Evolutionary conservation across 495 filamentous ascomycete genomes (phyloP), one percentile per base, ranked within the genome.

Genomic region (Aspergillus cavernicola): DNA sequence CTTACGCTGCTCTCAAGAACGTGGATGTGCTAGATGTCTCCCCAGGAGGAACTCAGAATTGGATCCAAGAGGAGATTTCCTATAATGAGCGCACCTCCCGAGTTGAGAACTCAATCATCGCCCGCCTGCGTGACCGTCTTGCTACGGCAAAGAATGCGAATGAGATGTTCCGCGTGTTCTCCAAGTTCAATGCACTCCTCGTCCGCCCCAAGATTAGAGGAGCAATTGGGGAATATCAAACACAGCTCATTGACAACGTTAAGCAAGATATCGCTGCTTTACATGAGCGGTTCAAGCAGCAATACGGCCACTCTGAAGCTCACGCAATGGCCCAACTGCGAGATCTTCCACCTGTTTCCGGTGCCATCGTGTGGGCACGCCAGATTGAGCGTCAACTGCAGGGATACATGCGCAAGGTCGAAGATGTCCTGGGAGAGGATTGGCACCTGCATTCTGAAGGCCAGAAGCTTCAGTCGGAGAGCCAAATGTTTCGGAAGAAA

Each of bases 151-250:
- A 92, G 77, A 92, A 85, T 47, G 93, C 93, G 18, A 97, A 95
- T 65, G 93, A 97, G 66, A 99, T 97, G 93, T 99, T 99, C 67
- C 88, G 95, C 32, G 93, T 99, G 40, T 97, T 97, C 66, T 99
- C 93, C 16, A 97, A 97, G 64, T 99, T 99, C 79, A 99, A 99
- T 63, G 95, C 93, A 23, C 85, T 99, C 42, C 92, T 99, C 62
- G 91, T 99, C 42, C 83, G 93, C 24, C 95, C 95, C 15, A 97
- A 97, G 76, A 97, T 99, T 66, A 84, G 93, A 37, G 91, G 93
- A 62, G 93, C 93, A 44, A 99, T 99, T 63, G 85, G 90, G 22
- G 95, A 97, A 66, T 99, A 97, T 64, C 93, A 99, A 64, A 89
- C 89, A 5, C 90, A 95, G 64, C 86, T 99, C 28, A 96, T 99